Evolutionary conservation across 2,329 filamentous ascomycete species (phyloP).

Genomic region (Malbranchea zuffiana): DNA sequence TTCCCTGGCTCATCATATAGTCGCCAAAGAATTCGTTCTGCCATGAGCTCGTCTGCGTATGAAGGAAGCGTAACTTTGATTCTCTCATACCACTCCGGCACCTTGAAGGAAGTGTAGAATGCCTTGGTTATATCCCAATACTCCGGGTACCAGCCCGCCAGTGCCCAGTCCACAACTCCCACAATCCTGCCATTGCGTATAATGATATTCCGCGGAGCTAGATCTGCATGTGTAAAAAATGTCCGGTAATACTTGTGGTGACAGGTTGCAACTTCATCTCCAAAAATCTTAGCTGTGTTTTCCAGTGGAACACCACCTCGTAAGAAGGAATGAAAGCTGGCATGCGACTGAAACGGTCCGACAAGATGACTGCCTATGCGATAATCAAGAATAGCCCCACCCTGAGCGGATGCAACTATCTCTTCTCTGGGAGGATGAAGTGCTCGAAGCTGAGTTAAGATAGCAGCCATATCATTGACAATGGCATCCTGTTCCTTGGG

Average conservation of each 20-base stretch:
- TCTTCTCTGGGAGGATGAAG: constrained; percentile 11
- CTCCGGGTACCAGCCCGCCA: constrained; percentile 20
- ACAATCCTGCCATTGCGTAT: constrained; percentile 16
- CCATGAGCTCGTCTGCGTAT: constrained; percentile 13
- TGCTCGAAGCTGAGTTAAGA: constrained; percentile 13
- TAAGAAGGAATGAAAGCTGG: constrained; percentile 14
- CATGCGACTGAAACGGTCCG: constrained; percentile 12
- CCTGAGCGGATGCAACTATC: constrained; percentile 10
- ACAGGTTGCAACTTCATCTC: constrained; percentile 12
- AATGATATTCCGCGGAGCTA: constrained; percentile 20
- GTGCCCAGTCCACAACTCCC: constrained; percentile 20
- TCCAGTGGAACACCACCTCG: constrained; percentile 12
- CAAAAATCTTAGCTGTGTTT: constrained; percentile 12
- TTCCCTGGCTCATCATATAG: constrained; percentile 14
- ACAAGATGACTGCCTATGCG: constrained; percentile 13
- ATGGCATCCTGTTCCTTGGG: constrained; percentile 12
- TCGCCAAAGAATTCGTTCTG: constrained; percentile 13
- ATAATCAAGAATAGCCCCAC: constrained; percentile 14
- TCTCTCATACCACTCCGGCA: constrained; percentile 11
- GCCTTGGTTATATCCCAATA: constrained; percentile 19
- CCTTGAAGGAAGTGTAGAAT: constrained; percentile 12
- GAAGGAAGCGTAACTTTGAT: constrained; percentile 12
- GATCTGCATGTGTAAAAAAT: constrained; percentile 19
- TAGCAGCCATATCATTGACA: constrained; percentile 13
- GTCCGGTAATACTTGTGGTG: constrained; percentile 11